Conservation (phyloP, 768 basidiomycete species). For the Tulasnella sp. region DNA sequence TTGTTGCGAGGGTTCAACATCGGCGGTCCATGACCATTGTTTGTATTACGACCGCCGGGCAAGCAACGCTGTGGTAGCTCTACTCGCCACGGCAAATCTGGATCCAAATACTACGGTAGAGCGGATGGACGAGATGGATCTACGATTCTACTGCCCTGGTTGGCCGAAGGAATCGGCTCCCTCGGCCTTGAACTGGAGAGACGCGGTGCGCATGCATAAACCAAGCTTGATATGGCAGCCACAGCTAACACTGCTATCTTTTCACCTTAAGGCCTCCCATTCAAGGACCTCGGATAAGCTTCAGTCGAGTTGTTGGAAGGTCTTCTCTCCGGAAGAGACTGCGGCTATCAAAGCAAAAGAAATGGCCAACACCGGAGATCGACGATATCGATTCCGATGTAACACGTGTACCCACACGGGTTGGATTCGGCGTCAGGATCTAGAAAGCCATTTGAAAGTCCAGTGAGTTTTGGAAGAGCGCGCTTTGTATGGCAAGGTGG, state of each 20-base stretch:
- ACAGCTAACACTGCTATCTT: neutral
- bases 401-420: neutral
- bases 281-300: neutral
- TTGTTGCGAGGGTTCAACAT: neutral
- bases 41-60: neutral
- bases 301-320: neutral
- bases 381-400: neutral
- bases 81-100: neutral
- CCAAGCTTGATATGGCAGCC: neutral
- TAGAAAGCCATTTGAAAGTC: neutral
- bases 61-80: neutral
- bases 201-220: neutral
- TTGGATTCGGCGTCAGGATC: neutral
- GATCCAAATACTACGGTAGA: neutral
- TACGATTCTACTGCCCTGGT: neutral
- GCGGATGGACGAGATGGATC: neutral
- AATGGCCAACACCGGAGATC: neutral
- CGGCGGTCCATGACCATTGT: neutral
- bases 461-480: neutral
- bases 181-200: neutral
- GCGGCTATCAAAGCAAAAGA: neutral
- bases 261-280: neutral
- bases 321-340: neutral
- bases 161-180: no score
- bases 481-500: no score